These are phyloP conservation scores for Lachancea quebecensis DNA, from an alignment of 805 yeast genomes.

Conservation along the genomic window DNA sequence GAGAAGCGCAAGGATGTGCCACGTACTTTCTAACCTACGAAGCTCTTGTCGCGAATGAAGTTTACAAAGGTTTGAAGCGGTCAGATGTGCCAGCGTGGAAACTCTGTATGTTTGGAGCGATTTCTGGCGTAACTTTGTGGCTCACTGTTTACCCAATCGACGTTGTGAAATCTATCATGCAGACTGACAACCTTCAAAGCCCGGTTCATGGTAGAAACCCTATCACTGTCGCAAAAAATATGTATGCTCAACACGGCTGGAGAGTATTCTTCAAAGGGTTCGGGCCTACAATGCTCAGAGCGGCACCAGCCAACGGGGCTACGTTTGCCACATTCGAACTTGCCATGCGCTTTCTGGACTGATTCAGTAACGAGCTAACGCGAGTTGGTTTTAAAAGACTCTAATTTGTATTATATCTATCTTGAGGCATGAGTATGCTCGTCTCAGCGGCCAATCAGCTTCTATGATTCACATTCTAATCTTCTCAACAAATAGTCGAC, in stretches of 20 bases:
- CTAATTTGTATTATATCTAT: neutral
- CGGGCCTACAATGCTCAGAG: slow-evolving; percentile 86
- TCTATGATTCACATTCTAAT: slow-evolving; percentile 49
- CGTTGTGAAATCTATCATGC: slow-evolving; percentile 83
- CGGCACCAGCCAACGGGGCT: slow-evolving; percentile 97
- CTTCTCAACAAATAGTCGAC: slow-evolving; percentile 84
- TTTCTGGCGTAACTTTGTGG: slow-evolving; percentile 90
- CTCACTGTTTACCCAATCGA: slow-evolving; percentile 78
- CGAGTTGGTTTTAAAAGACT: neutral
- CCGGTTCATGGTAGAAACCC: slow-evolving; percentile 54
- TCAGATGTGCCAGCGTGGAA: slow-evolving; percentile 79
- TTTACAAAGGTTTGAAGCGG: slow-evolving; percentile 42
- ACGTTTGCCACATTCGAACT: slow-evolving; percentile 92
- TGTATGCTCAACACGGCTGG: slow-evolving; percentile 54
- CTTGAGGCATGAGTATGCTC: neutral
- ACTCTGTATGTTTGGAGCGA: slow-evolving; percentile 80
- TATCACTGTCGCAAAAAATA: slow-evolving; percentile 45
- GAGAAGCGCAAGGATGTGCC: slow-evolving; percentile 89
- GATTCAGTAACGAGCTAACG: neutral
- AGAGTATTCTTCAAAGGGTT: slow-evolving; percentile 86
- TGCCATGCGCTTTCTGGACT: slow-evolving; percentile 66
- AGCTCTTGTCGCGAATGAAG: slow-evolving; percentile 58
- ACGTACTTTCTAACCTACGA: slow-evolving; percentile 86
- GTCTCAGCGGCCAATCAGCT: too few relatives aligned
- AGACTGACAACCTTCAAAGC: slow-evolving; percentile 36